Base-by-base conservation (phyloP, 2,329 filamentous ascomycete genomes). In the Neopestalotiopsis sp. region DNA sequence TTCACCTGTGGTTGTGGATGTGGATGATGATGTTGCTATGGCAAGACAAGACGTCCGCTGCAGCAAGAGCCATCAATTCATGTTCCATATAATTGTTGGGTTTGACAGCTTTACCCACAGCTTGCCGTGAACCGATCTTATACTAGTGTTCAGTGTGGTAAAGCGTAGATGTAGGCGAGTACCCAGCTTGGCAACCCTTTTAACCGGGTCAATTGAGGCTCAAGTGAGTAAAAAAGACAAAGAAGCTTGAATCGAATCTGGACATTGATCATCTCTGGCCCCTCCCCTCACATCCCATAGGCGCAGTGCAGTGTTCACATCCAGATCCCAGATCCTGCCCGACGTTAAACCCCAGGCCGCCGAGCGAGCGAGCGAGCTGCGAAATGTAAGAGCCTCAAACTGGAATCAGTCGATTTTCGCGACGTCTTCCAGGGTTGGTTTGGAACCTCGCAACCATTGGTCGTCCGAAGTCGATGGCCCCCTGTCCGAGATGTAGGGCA, bases 311-410 rank as follows among this genome's bases (percentile, higher is more conserved):
- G 14, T 62, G 32, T 34, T 40, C 59, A 40, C n/a, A 62, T 20
- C 32, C 14, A 62, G 59, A 20, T 62, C 59, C 34, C 10, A 28
- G 34, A 38, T 10, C 34, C 6, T 38, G 34, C 34, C n/a, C 34
- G 24, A 38, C 58, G 30, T 38, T 38, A n/a, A 28, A 28, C 59
- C 45, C 45, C 59, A 34, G 32, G 59, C 24, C 30, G n/a, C 49
- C 53, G 28, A 38, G n/a, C n/a, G 24, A 28, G 24, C 24, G 24
- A 28, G 24, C 24, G 24, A 28, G 24, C 24, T 28, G 24, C 10
- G 20, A 30, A 53, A 32, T 53, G 65, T 67, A 59, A 67, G 65
- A 67, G 65, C 65, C 65, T 67, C 65, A 67, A 67, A 59, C 53
- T 32, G 34, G 24, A 59, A 67, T 67, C 65, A 67, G 56, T 67